phyloP scores from a whole-genome alignment of 108 stramenopile species.

The Stephanodiscus minutulus region DNA sequence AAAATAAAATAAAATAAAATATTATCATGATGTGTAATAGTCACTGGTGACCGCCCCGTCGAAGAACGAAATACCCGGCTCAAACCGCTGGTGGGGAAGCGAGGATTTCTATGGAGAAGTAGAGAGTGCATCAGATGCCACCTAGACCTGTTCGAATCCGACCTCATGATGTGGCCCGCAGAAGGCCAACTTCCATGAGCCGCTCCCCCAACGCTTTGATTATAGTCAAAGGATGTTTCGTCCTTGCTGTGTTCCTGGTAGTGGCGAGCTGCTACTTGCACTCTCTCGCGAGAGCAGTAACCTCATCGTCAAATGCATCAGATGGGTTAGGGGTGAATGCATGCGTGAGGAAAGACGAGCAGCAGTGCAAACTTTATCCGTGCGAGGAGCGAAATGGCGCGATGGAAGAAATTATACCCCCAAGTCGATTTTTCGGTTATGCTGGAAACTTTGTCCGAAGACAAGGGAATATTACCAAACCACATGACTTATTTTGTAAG shows the following conservation, averaged over 20 bases:
- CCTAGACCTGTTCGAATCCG: neutral
- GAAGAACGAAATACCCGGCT: too few species aligned
- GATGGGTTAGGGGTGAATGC: neutral
- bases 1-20: too few species aligned
- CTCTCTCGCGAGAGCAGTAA: neutral
- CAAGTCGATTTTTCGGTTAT: slow-evolving; percentile 21
- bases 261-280: neutral
- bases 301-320: neutral
- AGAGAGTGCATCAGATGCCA: neutral
- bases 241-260: neutral
- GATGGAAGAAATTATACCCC: neutral
- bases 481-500: neutral
- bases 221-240: neutral
- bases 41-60: too few species aligned
- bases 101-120: too few species aligned
- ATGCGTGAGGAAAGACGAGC: slow-evolving; percentile 1
- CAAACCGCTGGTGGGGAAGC: too few species aligned
- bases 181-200: neutral
- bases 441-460: slow-evolving; percentile 39
- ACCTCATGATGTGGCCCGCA: neutral
- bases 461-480: slow-evolving; percentile 5
- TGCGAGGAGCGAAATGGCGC: slow-evolving; percentile 16
- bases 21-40: too few species aligned
- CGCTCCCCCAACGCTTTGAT: neutral
- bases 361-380: slow-evolving; percentile 28